phyloP scores from a whole-genome alignment of 1,139 yeast genomes.

The Eremothecium coryli region DNA sequence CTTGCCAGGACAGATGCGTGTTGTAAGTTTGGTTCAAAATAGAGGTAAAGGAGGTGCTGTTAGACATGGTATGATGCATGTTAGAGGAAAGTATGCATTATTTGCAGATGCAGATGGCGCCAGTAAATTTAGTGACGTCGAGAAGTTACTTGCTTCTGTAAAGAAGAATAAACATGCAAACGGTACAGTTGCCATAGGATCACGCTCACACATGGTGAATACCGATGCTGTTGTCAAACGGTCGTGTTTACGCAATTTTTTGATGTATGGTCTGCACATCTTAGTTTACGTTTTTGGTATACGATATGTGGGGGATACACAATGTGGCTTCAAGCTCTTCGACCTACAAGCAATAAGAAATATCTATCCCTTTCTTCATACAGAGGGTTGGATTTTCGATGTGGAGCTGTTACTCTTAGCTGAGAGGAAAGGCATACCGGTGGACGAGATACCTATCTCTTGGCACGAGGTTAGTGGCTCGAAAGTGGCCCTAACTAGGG shows the following conservation, averaged over 20 bases:
- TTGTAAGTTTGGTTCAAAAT: slow-evolving; percentile 57
- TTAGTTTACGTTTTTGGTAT: slow-evolving; percentile 85
- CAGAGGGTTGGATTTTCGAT: slow-evolving; percentile 97
- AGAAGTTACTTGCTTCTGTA: slow-evolving; percentile 42
- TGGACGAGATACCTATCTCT: slow-evolving; percentile 74
- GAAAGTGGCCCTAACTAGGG: slow-evolving; percentile 84
- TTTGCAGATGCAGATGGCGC: slow-evolving; percentile 99
- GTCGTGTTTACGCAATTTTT: slow-evolving; percentile 74
- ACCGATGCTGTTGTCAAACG: slow-evolving; percentile 95
- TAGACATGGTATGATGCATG: slow-evolving; percentile 76
- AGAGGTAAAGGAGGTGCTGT: slow-evolving; percentile 99
- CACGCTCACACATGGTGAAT: slow-evolving; percentile 93
- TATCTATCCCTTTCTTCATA: slow-evolving; percentile 87
- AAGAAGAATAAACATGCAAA: slow-evolving; percentile 25
- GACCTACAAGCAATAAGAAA: slow-evolving; percentile 52
- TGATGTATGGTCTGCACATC: slow-evolving; percentile 89
- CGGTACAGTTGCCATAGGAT: slow-evolving; percentile 62
- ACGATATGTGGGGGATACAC: slow-evolving; percentile 79
- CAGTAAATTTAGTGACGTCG: slow-evolving; percentile 64
- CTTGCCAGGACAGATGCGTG: slow-evolving; percentile 54
- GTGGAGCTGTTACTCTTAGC: slow-evolving; percentile 85
- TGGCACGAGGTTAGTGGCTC: slow-evolving; percentile 98
- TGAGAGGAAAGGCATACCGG: slow-evolving; percentile 53
- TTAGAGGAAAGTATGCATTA: slow-evolving; percentile 62
- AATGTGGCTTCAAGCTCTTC: slow-evolving; percentile 93